Conservation (phyloP, 202 grass and related monocot species). For the Bolboschoenoplectus hybrid region DNA sequence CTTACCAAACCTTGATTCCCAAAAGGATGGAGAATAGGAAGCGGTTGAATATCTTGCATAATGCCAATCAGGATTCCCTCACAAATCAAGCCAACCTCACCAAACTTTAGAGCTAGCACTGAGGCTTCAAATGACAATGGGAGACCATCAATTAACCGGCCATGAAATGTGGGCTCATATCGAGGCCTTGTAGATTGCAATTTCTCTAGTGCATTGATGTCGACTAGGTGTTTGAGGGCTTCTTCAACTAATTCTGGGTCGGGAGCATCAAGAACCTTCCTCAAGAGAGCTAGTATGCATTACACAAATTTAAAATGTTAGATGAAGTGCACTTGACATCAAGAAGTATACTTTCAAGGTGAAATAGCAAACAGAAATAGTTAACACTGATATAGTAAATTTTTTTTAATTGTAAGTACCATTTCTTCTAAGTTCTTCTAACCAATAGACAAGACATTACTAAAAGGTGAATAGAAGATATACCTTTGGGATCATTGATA, state of each 20-base stretch:
- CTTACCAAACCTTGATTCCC: constrained; percentile 75
- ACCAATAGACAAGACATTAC: constrained; percentile 14
- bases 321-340: not conserved
- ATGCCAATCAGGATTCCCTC: constrained; percentile 83
- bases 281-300: constrained; percentile 61
- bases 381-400: not conserved
- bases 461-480: not conserved
- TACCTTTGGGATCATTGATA: constrained; percentile 85
- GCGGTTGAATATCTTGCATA: constrained; percentile 83
- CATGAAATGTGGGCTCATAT: constrained; percentile 82
- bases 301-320: constrained; percentile 40
- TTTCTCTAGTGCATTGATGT: constrained; percentile 68
- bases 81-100: constrained; percentile 59
- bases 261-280: constrained; percentile 76
- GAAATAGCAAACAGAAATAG: not conserved
- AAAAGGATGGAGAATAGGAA: constrained; percentile 82
- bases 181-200: constrained; percentile 52
- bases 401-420: not conserved
- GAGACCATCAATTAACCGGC: constrained; percentile 75
- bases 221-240: constrained; percentile 64
- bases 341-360: not conserved
- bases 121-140: constrained; percentile 88
- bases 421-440: constrained; percentile 8
- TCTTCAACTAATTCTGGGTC: constrained; percentile 58
- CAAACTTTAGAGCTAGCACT: constrained; percentile 72